A percentile compares a stretch with the other conserved stretches of the same genome.
phyloP scores from a whole-genome alignment of 495 filamentous ascomycete species.

The Extremus antarcticus region DNA sequence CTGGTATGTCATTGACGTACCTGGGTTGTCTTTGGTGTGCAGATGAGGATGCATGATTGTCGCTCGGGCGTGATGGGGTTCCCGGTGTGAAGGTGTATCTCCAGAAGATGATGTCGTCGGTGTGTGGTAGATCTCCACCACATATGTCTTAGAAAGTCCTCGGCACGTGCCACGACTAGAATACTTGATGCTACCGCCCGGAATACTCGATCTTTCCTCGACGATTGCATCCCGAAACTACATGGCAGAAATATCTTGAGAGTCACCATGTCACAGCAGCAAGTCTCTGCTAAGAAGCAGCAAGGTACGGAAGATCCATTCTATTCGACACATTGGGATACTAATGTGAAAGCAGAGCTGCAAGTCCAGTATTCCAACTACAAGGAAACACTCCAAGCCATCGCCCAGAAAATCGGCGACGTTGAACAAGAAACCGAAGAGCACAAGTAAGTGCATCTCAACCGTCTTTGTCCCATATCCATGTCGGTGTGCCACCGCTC shows the following conservation, averaged over 20 bases:
- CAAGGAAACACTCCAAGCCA: slow-evolving; percentile 87
- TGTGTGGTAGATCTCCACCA: not conserved
- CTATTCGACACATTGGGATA: not conserved
- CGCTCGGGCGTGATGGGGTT: slow-evolving; percentile 13
- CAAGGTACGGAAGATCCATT: slow-evolving; percentile 50
- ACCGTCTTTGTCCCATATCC: not conserved
- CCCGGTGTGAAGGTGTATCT: not conserved
- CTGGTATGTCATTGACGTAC: slow-evolving; percentile 40
- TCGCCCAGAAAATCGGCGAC: slow-evolving; percentile 92
- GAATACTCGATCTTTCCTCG: not conserved
- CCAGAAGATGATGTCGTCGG: not conserved
- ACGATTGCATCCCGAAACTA: not conserved
- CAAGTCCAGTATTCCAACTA: slow-evolving; percentile 89
- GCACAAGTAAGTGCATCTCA: slow-evolving; percentile 64
- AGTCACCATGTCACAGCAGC: slow-evolving; percentile 24
- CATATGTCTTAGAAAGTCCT: not conserved
- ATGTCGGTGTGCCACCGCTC: slow-evolving; percentile 17
- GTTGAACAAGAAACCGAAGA: slow-evolving; percentile 95
- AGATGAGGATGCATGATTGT: slow-evolving; percentile 85
- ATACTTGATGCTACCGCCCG: not conserved
- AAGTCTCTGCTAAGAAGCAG: slow-evolving; percentile 33
- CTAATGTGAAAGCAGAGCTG: slow-evolving; percentile 52
- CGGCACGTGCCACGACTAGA: not conserved
- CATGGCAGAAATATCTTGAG: not conserved
- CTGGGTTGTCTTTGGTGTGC: slow-evolving; percentile 78